These are phyloP conservation scores for Xylariaceae sp. DNA, from an alignment of 2,329 filamentous ascomycete species.

Conservation along the genomic window DNA sequence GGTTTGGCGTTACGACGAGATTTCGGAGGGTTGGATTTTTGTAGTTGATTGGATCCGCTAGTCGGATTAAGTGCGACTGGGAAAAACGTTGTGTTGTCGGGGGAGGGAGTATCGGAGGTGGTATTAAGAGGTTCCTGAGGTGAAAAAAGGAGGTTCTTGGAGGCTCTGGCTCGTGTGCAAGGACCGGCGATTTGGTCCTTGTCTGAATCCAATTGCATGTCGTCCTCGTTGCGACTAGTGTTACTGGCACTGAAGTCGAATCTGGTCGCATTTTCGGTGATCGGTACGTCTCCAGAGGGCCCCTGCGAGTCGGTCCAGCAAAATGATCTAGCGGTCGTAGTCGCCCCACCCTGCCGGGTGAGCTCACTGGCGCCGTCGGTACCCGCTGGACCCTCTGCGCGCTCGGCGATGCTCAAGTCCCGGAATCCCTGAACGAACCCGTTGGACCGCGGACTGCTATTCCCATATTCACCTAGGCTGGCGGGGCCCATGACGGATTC, in stretches of 20 bases:
- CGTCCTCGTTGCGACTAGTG: slow-evolving; percentile 10
- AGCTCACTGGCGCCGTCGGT: slow-evolving; percentile 18
- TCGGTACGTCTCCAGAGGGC: neutral
- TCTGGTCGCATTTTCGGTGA: slow-evolving; percentile 13
- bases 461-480: slow-evolving; percentile 39
- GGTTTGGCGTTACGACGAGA: slow-evolving; percentile 38
- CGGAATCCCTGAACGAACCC: slow-evolving; percentile 47
- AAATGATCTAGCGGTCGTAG: slow-evolving; percentile 17
- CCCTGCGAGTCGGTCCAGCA: slow-evolving; percentile 10
- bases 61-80: slow-evolving; percentile 13
- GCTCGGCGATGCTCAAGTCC: slow-evolving; percentile 40
- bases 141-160: slow-evolving; percentile 24
- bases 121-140: slow-evolving; percentile 2
- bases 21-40: slow-evolving; percentile 37
- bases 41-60: slow-evolving; percentile 23
- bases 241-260: slow-evolving; percentile 30
- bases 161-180: slow-evolving; percentile 38
- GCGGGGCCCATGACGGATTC: slow-evolving; percentile 10
- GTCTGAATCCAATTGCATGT: slow-evolving; percentile 28
- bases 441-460: slow-evolving; percentile 47
- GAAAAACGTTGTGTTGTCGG: slow-evolving; percentile 20
- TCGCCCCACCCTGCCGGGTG: slow-evolving; percentile 42
- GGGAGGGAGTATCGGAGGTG: neutral
- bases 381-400: slow-evolving; percentile 8
- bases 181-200: slow-evolving; percentile 30